A percentile compares a stretch with the other conserved stretches of the same genome.
Evolutionary conservation across 1,139 yeast species (phyloP).

Genomic region (Pichia inconspicua): DNA sequence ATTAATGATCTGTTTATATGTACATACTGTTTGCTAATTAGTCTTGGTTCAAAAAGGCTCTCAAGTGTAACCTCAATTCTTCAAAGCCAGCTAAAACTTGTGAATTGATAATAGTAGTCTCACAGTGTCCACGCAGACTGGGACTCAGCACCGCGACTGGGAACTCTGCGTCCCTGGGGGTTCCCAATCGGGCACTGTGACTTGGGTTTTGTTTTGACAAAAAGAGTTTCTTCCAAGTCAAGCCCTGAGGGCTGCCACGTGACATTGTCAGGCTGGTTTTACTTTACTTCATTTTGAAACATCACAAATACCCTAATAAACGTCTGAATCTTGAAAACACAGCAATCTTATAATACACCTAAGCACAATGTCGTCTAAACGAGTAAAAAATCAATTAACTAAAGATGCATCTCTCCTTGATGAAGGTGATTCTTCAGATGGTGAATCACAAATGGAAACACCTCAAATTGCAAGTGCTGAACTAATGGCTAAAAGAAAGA

Average conservation of each 20-base stretch:
- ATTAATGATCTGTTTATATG: neutral
- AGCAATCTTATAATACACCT: too few species aligned
- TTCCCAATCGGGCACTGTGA: neutral
- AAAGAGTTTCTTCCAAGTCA: too few species aligned
- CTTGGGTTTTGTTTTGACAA: neutral
- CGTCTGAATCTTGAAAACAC: too few species aligned
- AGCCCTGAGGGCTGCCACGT: neutral
- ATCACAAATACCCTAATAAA: neutral
- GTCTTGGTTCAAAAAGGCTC: neutral
- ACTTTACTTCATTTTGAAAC: neutral
- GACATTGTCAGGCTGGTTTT: neutral
- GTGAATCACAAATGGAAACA: slow-evolving; percentile 23
- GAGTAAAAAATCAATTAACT: slow-evolving; percentile 42
- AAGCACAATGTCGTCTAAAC: slow-evolving; percentile 30
- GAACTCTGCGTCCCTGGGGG: neutral
- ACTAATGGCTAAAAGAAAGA: slow-evolving; percentile 58
- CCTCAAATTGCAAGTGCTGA: slow-evolving; percentile 48
- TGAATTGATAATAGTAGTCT: neutral
- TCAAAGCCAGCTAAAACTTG: neutral
- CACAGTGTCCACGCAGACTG: neutral
- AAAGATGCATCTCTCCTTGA: slow-evolving; percentile 41
- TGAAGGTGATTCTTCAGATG: slow-evolving; percentile 35
- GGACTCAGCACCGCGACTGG: neutral
- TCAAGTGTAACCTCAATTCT: neutral
- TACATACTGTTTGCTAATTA: slow-evolving; percentile 1